Conservation (phyloP, 2,329 filamentous ascomycete species). For the Fusarium hostae region DNA sequence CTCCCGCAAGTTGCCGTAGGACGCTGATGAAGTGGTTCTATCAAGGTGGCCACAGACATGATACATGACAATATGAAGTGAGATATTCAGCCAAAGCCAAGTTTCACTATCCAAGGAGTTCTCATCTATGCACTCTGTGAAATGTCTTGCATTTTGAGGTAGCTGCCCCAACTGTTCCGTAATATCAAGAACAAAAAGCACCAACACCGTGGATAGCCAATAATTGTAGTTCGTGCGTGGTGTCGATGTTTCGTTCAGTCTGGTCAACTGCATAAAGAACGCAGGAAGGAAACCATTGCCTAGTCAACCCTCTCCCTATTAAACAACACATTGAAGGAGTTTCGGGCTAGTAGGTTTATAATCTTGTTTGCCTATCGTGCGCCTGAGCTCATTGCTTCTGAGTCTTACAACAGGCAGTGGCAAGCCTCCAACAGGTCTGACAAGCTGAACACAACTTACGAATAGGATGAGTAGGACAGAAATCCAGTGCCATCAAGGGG, state of each 20-base stretch:
- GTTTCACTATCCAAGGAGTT: background rate
- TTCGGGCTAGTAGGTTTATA: background rate
- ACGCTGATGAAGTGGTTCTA: conserved; percentile 4
- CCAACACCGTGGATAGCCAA: background rate
- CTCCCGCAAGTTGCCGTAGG: conserved; percentile 26
- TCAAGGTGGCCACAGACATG: conserved; percentile 6
- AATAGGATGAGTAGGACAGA: conserved; percentile 10
- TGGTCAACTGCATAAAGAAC: background rate
- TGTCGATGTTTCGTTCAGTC: background rate
- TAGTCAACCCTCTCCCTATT: background rate
- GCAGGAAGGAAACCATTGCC: background rate
- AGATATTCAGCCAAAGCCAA: conserved; percentile 12
- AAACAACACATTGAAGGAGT: background rate
- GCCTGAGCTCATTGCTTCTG: background rate
- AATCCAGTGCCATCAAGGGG: background rate
- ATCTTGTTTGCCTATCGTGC: background rate
- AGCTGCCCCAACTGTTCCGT: background rate
- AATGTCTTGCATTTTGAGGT: background rate
- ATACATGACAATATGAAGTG: conserved; percentile 26
- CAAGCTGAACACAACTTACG: conserved; percentile 3
- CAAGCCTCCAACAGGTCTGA: conserved; percentile 15
- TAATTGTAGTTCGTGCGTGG: background rate
- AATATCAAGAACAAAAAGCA: conserved; percentile 8
- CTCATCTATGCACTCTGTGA: background rate
- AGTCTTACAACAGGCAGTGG: conserved; percentile 37